Base-by-base conservation (phyloP, 1,284 basidiomycete species). In the Neonothopanus nambi region DNA sequence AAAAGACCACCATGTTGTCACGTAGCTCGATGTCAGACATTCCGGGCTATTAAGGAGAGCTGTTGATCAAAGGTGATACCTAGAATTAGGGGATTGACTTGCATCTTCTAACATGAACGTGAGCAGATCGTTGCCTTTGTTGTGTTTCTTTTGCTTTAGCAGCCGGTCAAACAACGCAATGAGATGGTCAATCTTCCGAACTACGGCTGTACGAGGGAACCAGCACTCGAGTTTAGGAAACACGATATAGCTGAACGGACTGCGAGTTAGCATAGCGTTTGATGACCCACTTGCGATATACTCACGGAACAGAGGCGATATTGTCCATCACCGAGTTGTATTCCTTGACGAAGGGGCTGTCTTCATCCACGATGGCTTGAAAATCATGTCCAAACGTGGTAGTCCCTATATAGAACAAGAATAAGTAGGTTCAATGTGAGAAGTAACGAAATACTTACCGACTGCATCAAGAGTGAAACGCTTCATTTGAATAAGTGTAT, bases 361-460 rank as follows among this genome's bases (percentile, higher is more conserved):
- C 52, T n/a, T 62, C 55, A 17, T 62, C 57, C 12, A 17, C 13
- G 47, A 72, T 63, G 3, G 70, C 65, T 37, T 70, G 57, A 57
- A 71, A 72, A 52, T 72, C 62, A 53, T 71, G 63, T 1, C 69
- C 70, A n/a, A 71, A 59, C 20, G 63, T 65, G 1, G 69, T 66
- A 3, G 60, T 64, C 2, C 70, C 70, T 8, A 70, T 59, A 11
- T 61, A 64, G 20, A 18, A 33, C 8, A 13, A 33, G 30, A 13
- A 33, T 33, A n/a, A n/a, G n/a, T 13, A 33, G 30, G 8, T 33
- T 4, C 30, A 33, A 33, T 13, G 30, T 3, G 30, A 9, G 13
- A 33, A 33, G 30, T 11, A n/a, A n/a, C n/a, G 18, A 1, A 18
- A 37, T 8, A 28, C 51, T 23, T 11, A 45, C 51, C 21, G 20